These are phyloP conservation scores for Penicillium salamii DNA, from an alignment of 495 filamentous ascomycete species.

Conservation along the genomic window DNA sequence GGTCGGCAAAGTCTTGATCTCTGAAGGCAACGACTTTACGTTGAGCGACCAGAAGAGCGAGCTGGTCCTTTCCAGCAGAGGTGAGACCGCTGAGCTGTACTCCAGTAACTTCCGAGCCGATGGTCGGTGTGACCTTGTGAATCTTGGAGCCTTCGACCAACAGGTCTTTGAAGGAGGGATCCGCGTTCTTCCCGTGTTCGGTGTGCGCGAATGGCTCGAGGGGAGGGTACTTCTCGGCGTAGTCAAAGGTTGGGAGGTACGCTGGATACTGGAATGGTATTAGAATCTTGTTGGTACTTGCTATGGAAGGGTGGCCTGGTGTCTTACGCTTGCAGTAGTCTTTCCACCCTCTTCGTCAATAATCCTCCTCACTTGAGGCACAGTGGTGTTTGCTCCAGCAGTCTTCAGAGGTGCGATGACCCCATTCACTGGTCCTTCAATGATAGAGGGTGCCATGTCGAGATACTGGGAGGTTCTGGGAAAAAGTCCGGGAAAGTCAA, in stretches of 20 bases:
- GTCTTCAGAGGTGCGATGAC: slow-evolving; percentile 20
- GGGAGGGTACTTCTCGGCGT: slow-evolving; percentile 50
- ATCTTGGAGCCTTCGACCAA: slow-evolving; percentile 43
- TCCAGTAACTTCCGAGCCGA: slow-evolving; percentile 73
- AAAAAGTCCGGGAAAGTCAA: no score
- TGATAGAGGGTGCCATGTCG: slow-evolving; percentile 25
- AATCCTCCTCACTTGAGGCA: slow-evolving; percentile 19
- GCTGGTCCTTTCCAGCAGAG: slow-evolving; percentile 69
- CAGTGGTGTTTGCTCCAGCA: neutral
- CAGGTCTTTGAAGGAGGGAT: slow-evolving; percentile 64
- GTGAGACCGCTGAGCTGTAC: slow-evolving; percentile 70
- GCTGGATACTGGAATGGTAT: slow-evolving; percentile 16
- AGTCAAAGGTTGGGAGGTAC: slow-evolving; percentile 25
- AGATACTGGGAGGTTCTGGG: no score
- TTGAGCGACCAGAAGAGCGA: slow-evolving; percentile 75
- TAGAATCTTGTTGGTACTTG: neutral
- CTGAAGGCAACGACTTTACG: slow-evolving; percentile 80
- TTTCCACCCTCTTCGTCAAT: slow-evolving; percentile 27
- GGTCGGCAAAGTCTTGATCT: slow-evolving; percentile 72
- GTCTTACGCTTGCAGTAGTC: slow-evolving; percentile 24
- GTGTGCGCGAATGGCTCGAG: slow-evolving; percentile 67
- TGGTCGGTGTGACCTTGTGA: slow-evolving; percentile 65
- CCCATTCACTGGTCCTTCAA: slow-evolving; percentile 6
- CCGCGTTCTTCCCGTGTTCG: slow-evolving; percentile 72
- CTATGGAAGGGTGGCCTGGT: neutral